Base-by-base conservation (phyloP, 768 basidiomycete genomes). In the Leucocoprinus sp. region DNA sequence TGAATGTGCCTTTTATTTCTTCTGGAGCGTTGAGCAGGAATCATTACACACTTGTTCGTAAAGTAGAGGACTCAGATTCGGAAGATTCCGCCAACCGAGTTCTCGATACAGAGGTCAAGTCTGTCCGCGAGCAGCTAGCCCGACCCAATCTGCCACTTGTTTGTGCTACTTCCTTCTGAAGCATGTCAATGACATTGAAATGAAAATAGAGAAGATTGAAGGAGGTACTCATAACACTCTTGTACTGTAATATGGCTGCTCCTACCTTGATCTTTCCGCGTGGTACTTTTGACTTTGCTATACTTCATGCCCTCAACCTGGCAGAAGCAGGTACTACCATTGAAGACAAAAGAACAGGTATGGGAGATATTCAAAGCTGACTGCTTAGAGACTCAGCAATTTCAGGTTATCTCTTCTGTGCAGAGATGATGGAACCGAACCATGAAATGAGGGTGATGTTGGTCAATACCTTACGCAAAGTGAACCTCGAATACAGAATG, bases 381-480 rank as follows among this genome's bases (percentile, higher is more conserved):
- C 23, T 11, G 15, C 38, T 35, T 34, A 52, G 21, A n/a, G 45
- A 34, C 41, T 12, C 42, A 24, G 14, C 11, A 22, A 28, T 17
- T 43, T 4, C 52, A 92, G 88, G 87, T 9, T 91, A 91, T 63
- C 61, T 82, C 5, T 90, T 87, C 57, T 90, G 88, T 56, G 61
- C 71, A 43, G 78, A 84, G 56, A 60, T 86, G 17, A 87, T 92
- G 79, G 75, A 78, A 29, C 55, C 65, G 6, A 60, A 71, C 28
- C 78, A 89, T 55, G 86, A 89, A 49, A 66, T 90, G 24, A 74
- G 78, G 41, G 66, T 93, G 18, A 89, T 93, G 83, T 71, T 91
- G 17, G 80, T 92, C 48, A 93, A 93, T 53, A 90, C 89, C 4
- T 58, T 90, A 26, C 79, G 87, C 51, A 92, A 92, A 73, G 89